These are phyloP conservation scores for Coffea eugenioides DNA, from an alignment of 257 asterid species.

Conservation along the genomic window DNA sequence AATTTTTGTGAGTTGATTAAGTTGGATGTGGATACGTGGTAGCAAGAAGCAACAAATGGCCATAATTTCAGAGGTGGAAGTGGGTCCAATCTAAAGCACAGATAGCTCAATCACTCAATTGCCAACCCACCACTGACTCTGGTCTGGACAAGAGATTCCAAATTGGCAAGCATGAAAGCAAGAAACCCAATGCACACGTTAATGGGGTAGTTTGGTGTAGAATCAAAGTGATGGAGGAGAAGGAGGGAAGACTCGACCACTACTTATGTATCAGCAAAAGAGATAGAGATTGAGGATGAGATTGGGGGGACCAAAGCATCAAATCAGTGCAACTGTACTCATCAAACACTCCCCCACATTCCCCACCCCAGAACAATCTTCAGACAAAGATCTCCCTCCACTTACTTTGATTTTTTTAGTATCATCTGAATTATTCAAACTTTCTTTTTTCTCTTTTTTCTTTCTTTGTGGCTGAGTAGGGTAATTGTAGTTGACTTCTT, in stretches of 20 bases:
- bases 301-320: too few relatives aligned
- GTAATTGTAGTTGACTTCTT: background rate
- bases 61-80: conserved; percentile 22
- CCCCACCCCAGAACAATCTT: too few relatives aligned
- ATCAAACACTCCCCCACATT: too few relatives aligned
- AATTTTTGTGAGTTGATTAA: background rate
- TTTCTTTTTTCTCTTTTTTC: too few relatives aligned
- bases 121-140: conserved; percentile 20
- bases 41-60: conserved; percentile 9
- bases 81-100: background rate
- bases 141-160: conserved; percentile 34
- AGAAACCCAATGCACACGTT: conserved; percentile 25
- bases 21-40: background rate
- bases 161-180: conserved; percentile 34
- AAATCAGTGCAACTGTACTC: too few relatives aligned
- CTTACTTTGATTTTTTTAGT: conserved; percentile 15
- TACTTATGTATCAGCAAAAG: background rate
- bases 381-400: conserved; percentile 4
- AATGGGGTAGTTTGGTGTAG: conserved; percentile 16
- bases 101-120: background rate
- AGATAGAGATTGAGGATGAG: background rate
- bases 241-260: conserved; percentile 18
- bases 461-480: background rate
- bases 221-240: conserved; percentile 10
- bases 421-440: background rate